Evolutionary conservation across 2,329 filamentous ascomycete species (phyloP).

Genomic region (Stemphylium vesicarium): DNA sequence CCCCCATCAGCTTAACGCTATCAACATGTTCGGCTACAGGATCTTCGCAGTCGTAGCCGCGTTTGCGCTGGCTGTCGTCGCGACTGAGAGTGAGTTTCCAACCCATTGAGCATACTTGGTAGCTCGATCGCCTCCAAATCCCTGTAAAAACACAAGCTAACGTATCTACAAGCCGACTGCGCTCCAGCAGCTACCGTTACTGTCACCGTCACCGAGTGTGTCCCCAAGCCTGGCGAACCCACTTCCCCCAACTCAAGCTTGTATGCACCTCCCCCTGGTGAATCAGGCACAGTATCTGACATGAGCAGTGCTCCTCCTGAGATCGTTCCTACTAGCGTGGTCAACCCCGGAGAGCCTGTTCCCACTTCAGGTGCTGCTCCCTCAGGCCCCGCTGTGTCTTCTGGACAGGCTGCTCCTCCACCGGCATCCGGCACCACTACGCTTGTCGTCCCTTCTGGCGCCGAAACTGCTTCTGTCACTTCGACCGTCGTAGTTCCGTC

Average conservation of each 20-base stretch:
- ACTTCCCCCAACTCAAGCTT: slow-evolving; percentile 13
- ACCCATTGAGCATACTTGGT: not conserved
- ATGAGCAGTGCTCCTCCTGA: slow-evolving; percentile 9
- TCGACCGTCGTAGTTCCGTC: slow-evolving; percentile 5
- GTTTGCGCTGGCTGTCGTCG: slow-evolving; percentile 28
- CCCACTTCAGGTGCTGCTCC: slow-evolving; percentile 10
- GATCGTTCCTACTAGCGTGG: slow-evolving; percentile 8
- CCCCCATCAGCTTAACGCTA: slow-evolving; percentile 17
- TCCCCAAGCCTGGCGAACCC: slow-evolving; percentile 14
- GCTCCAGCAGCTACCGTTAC: slow-evolving; percentile 33
- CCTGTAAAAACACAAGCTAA: slow-evolving; percentile 16
- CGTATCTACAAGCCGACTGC: slow-evolving; percentile 17
- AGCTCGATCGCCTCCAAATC: not conserved
- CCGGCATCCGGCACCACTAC: slow-evolving; percentile 10
- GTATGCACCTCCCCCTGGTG: slow-evolving; percentile 14
- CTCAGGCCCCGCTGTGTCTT: slow-evolving; percentile 1
- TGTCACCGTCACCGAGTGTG: slow-evolving; percentile 35
- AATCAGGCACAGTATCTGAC: slow-evolving; percentile 22
- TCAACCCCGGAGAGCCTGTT: not conserved
- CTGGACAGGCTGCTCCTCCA: slow-evolving; percentile 4
- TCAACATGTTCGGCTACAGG: slow-evolving; percentile 39
- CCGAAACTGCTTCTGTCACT: slow-evolving; percentile 1
- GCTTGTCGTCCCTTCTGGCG: not conserved
- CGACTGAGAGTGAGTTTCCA: slow-evolving; percentile 22
- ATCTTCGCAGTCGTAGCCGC: slow-evolving; percentile 27